Conservation (phyloP, 2,329 filamentous ascomycete genomes). For the Neonectria neomacrospora region DNA sequence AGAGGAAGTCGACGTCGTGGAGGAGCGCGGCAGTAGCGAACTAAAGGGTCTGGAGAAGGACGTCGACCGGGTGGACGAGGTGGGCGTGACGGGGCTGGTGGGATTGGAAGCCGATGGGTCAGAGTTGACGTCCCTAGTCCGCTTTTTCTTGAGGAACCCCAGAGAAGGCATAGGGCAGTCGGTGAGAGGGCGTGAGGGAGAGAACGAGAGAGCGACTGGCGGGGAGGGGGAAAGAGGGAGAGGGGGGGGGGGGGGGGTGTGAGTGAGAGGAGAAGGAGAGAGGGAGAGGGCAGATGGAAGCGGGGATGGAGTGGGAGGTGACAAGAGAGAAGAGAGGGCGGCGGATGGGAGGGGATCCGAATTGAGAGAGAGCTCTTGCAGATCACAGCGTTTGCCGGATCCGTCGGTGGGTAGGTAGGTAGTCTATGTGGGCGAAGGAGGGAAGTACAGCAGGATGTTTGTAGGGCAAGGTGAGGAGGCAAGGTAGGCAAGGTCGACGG, state of each 20-base stretch:
- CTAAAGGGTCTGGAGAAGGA: constrained; percentile 61
- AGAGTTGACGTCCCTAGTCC: constrained; percentile 89
- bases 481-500: not conserved
- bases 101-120: constrained; percentile 75
- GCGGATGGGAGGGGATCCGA: constrained; percentile 27
- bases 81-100: constrained; percentile 71
- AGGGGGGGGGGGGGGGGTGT: constrained; percentile 28
- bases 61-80: constrained; percentile 58
- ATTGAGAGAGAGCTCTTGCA: constrained; percentile 39
- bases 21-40: constrained; percentile 48
- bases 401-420: constrained; percentile 31
- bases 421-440: constrained; percentile 12
- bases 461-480: not conserved
- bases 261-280: constrained; percentile 33
- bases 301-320: constrained; percentile 7
- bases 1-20: constrained; percentile 47
- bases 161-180: constrained; percentile 82
- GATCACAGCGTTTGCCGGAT: constrained; percentile 40
- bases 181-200: constrained; percentile 12
- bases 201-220: constrained; percentile 13
- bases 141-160: constrained; percentile 98
- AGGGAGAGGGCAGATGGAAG: constrained; percentile 30
- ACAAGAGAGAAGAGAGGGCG: constrained; percentile 2
- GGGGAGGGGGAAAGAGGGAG: constrained; percentile 32
- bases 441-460: constrained; percentile 11